Base-by-base conservation (phyloP, 495 filamentous ascomycete species). In the Pseudoneurospora amorphoporcata region DNA sequence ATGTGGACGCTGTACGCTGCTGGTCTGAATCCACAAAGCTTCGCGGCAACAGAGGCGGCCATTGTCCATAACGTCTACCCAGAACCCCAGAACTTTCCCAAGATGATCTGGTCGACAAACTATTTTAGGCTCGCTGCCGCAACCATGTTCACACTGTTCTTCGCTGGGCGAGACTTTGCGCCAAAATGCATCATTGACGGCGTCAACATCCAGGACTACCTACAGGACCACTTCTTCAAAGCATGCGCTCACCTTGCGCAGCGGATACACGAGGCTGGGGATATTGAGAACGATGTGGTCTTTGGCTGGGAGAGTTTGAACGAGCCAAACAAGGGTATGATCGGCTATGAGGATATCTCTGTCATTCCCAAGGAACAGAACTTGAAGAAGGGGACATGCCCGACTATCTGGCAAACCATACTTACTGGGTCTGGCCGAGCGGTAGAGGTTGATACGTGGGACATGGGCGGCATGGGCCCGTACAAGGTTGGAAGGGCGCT, bases 51-150 rank as follows among this genome's bases (percentile, higher is more conserved):
- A 17, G 92, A 97, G 81, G 96, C 94, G 3, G 94, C 96, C 29
- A 86, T 97, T 58, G 95, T 99, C 35, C 95, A 99, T 61, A 99
- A 98, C 77, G 95, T 92, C 0, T 97, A 92, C 76, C 90, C 93
- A n/a, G 86, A 97, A 42, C 93, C 94, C 19, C 89, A 89, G 5
- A 86, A 89, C 3, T 99, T 95, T 77, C 96, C 95, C 4, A 98
- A 98, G 82, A 99, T 99, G 95, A 94, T 97, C 29, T 99, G 95
- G 95, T 93, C 94, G 68, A 99, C 95, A 32, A 98, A 99, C 77
- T 99, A 99, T 77, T 91, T 88, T 68, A 90, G 96, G 47, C 84
- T 97, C 37, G 94, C 91, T 7, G 93, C 92, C 70, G 92, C 93
- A 74, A 92, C 92, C 61, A 94, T 98, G 76, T 98, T 97, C 77